Conservation (phyloP, 2,329 filamentous ascomycete species). For the Fusarium redolens region DNA sequence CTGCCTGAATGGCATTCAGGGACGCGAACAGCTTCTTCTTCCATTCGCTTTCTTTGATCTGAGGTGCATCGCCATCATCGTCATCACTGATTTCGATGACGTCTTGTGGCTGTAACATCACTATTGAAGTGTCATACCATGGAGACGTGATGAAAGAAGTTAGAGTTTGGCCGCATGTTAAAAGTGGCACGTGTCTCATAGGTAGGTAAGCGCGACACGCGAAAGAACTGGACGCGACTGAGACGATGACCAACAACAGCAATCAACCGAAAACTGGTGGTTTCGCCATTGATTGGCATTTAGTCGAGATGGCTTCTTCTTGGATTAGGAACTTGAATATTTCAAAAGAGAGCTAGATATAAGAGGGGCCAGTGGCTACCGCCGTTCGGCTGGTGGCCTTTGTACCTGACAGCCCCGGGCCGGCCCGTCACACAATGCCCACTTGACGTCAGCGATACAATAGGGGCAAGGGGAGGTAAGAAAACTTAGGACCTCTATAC, state of each 20-base stretch:
- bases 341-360: not conserved
- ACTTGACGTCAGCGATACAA: not conserved
- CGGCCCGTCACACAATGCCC: not conserved
- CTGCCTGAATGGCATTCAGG: conserved; percentile 10
- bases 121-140: not conserved
- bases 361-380: not conserved
- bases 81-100: conserved; percentile 12
- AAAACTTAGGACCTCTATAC: no score
- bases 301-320: not conserved
- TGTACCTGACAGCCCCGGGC: not conserved
- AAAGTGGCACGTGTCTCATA: not conserved
- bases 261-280: not conserved
- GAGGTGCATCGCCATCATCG: not conserved
- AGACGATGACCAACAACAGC: not conserved
- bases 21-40: conserved; percentile 5
- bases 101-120: not conserved
- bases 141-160: not conserved
- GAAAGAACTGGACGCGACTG: not conserved
- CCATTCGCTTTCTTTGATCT: not conserved
- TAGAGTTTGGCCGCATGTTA: not conserved
- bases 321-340: no score
- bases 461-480: not conserved
- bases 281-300: not conserved
- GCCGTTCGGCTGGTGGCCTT: not conserved
- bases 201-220: not conserved